Base-by-base conservation (phyloP, 208 protist species). In the Acanthamoeba lenticulata region DNA sequence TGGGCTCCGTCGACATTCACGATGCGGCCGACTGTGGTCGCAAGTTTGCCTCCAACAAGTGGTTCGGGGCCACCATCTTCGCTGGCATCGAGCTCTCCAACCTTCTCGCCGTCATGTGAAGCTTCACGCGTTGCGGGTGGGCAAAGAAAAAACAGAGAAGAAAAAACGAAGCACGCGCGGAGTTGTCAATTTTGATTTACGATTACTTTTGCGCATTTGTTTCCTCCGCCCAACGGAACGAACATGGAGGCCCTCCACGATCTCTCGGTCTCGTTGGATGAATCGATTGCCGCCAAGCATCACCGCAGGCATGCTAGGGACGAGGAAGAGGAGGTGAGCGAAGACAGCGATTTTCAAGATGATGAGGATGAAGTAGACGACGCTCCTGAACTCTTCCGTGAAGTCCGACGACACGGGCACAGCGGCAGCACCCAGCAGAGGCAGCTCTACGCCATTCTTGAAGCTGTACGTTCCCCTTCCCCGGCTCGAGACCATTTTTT, bases 1-100 rank as follows among this genome's bases (percentile, higher is more conserved):
- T 97, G 1, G 27, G 27, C 36, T 96, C 90, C 32, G 94, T 97
- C 0, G 94, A 97, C 88, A 94, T 97, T 11, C 38, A 96, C 62
- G 55, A 90, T 36, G 85, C 94, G 2, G 44, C 65, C 9, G 90
- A 85, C 29, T 97, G 96, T 65, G 24, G 89, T 9, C 55, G 74
- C 27, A 96, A 96, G 81, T 97, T 97, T 49, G 91, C 94, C 45
- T 93, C 95, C 49, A 97, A 96, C 77, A 34, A 47, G 62, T 62
- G 77, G 89, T 34, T 93, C n/a, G 89, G 60, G 1, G 89, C 89
- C 21, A 49, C 79, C 62, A 79, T 93, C 40, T 93, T 93, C 79
- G 89, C 60, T 55, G 89, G 89, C 60, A 93, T 93, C 27, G 89
- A 79, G 65, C 36, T 79, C n/a, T 72, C 60, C 32, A 17, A 91